phyloP scores from a whole-genome alignment of 768 basidiomycete species.

The Podaxis rugospora region DNA sequence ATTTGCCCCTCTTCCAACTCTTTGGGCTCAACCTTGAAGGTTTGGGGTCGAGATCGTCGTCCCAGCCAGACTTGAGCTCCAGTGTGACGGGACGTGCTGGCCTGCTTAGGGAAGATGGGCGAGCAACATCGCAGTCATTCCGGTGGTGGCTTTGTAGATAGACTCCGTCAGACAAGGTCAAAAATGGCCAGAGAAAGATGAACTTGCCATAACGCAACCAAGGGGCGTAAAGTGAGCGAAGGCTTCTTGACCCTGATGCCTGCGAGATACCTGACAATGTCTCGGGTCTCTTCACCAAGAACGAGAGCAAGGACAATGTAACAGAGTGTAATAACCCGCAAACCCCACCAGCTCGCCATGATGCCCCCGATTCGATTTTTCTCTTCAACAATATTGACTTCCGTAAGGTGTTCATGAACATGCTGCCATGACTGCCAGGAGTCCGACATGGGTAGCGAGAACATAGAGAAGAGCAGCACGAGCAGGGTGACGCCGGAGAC shows the following conservation, averaged over 20 bases:
- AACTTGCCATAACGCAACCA: conserved; percentile 2
- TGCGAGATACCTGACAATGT: conserved; percentile 31
- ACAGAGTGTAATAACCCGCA: conserved; percentile 33
- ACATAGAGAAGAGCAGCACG: conserved; percentile 33
- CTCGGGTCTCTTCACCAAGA: conserved; percentile 35
- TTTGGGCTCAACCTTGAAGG: conserved; percentile 18
- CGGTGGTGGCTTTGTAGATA: neutral
- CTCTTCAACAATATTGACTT: conserved; percentile 29
- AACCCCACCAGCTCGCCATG: conserved; percentile 34
- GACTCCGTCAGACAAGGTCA: neutral
- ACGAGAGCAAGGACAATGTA: conserved; percentile 31
- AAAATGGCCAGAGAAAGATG: neutral
- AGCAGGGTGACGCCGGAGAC: conserved; percentile 41
- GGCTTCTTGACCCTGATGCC: neutral
- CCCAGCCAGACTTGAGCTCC: conserved; percentile 47
- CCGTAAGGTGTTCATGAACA: conserved; percentile 38
- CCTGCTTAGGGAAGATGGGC: conserved; percentile 18
- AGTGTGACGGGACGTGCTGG: conserved; percentile 23
- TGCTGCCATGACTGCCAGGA: conserved; percentile 43
- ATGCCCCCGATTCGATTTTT: conserved; percentile 22
- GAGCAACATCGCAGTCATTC: conserved; percentile 1
- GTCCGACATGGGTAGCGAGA: conserved; percentile 24
- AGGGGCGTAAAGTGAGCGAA: neutral
- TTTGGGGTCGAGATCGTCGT: conserved; percentile 39
- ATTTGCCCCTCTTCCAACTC: conserved; percentile 11